Conservation (phyloP, 2,329 filamentous ascomycete genomes). For the Venturia asperata region DNA sequence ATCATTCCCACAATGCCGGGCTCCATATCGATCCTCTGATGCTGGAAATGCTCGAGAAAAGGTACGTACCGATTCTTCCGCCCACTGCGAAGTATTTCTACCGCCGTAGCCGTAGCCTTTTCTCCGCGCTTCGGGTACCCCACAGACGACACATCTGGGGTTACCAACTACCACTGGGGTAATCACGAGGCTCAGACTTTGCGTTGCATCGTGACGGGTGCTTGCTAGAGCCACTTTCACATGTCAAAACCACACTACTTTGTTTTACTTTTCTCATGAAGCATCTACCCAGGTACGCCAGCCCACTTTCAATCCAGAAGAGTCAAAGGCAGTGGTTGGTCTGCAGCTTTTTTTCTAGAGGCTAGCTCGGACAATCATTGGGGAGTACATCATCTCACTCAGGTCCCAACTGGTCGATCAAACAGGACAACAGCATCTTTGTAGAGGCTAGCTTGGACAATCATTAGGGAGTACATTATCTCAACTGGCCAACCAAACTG, state of each 20-base stretch:
- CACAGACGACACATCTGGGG: conserved; percentile 1
- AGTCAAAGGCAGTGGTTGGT: not conserved
- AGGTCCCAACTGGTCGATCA: not conserved
- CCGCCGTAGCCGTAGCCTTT: not conserved
- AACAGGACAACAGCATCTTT: not conserved
- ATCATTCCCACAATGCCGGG: not conserved
- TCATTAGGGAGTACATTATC: not conserved
- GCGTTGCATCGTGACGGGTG: not conserved
- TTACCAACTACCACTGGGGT: not conserved
- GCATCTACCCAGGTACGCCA: not conserved
- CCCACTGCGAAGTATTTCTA: not conserved
- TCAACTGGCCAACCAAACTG: not conserved
- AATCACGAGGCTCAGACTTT: not conserved
- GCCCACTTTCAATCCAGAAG: not conserved
- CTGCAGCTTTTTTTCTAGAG: not conserved
- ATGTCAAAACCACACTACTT: not conserved
- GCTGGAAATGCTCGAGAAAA: conserved; percentile 1
- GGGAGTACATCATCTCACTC: not conserved
- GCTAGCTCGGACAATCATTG: not conserved
- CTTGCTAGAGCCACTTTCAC: not conserved
- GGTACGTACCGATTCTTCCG: not conserved
- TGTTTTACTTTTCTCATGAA: not conserved
- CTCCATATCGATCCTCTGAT: not conserved
- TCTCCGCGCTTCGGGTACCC: not conserved
- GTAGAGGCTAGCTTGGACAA: not conserved